A percentile compares a stretch with the other conserved stretches of the same genome.
Conservation (phyloP, 306 rosid genomes). For the Elaeagnus macrophylla region DNA sequence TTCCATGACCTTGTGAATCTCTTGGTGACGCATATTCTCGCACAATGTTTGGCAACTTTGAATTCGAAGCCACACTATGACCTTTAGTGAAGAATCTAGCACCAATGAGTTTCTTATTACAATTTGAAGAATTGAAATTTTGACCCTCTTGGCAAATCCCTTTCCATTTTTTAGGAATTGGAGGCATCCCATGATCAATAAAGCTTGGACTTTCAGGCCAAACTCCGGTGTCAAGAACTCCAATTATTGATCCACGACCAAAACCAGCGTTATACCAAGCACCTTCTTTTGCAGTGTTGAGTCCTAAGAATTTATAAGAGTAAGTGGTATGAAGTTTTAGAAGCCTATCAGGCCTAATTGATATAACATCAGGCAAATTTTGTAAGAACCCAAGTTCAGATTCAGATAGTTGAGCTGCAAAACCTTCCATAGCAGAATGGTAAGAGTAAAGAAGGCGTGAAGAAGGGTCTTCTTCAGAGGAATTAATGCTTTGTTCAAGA, state of each 20-base stretch:
- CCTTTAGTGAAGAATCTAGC: constrained; percentile 82
- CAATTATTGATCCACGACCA: constrained; percentile 69
- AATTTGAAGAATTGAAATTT: constrained; percentile 54
- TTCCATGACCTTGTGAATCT: constrained; percentile 85
- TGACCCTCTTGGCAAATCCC: constrained; percentile 79
- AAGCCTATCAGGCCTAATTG: constrained; percentile 48
- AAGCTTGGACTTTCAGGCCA: constrained; percentile 96
- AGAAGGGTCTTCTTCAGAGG: constrained; percentile 42
- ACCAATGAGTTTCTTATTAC: constrained; percentile 78
- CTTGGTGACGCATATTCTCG: constrained; percentile 71
- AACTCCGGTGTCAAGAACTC: constrained; percentile 85
- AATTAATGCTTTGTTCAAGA: constrained; percentile 38
- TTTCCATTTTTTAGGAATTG: constrained; percentile 63
- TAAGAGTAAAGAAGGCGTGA: constrained; percentile 84
- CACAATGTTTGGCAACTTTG: constrained; percentile 22
- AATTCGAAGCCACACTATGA: constrained; percentile 43
- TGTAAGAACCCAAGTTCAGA: constrained; percentile 49
- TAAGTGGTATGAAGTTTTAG: constrained; percentile 69
- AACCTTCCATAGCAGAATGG: constrained; percentile 75
- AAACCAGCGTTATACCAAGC: constrained; percentile 60
- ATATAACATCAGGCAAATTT: constrained; percentile 56
- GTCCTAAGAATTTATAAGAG: constrained; percentile 80
- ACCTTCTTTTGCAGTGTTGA: constrained; percentile 32
- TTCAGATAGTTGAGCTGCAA: constrained; percentile 66
- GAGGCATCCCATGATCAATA: constrained; percentile 62